These are phyloP conservation scores for Mercurialis annua DNA, from an alignment of 345 rosid species.

Conservation along the genomic window DNA sequence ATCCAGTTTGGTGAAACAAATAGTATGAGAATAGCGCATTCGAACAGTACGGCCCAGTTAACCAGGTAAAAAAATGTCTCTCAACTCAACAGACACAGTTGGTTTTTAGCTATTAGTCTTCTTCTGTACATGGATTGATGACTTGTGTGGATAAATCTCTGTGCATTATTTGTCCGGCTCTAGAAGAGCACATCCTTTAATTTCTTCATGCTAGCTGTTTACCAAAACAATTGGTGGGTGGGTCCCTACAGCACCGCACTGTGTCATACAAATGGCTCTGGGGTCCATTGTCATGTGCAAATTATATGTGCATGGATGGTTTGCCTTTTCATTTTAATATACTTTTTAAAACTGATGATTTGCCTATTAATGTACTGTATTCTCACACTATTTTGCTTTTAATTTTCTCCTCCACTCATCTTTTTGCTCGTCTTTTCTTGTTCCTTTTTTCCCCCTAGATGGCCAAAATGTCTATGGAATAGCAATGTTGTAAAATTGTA, in stretches of 20 bases:
- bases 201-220: slow-evolving; percentile 44
- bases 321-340: slow-evolving; percentile 22
- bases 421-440: background rate
- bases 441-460: background rate
- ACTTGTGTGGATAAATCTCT: slow-evolving; percentile 15
- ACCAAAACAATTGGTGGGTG: slow-evolving; percentile 45
- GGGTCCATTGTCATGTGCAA: slow-evolving; percentile 37
- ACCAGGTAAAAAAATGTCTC: slow-evolving; percentile 14
- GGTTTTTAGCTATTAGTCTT: slow-evolving; percentile 19
- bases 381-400: too few relatives aligned
- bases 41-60: slow-evolving; percentile 17
- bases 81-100: slow-evolving; percentile 14
- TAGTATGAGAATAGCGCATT: slow-evolving; percentile 19
- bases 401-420: background rate
- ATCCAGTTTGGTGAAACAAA: slow-evolving; percentile 19
- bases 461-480: background rate
- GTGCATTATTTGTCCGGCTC: slow-evolving; percentile 22
- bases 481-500: background rate
- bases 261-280: slow-evolving; percentile 18
- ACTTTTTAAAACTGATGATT: too few relatives aligned
- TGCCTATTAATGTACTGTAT: too few relatives aligned
- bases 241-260: slow-evolving; percentile 29
- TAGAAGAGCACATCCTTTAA: slow-evolving; percentile 23
- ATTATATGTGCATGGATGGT: slow-evolving; percentile 13
- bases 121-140: slow-evolving; percentile 16